Evolutionary conservation across 495 filamentous ascomycete species (phyloP).

Genomic region (Aspergillus funiculosus): DNA sequence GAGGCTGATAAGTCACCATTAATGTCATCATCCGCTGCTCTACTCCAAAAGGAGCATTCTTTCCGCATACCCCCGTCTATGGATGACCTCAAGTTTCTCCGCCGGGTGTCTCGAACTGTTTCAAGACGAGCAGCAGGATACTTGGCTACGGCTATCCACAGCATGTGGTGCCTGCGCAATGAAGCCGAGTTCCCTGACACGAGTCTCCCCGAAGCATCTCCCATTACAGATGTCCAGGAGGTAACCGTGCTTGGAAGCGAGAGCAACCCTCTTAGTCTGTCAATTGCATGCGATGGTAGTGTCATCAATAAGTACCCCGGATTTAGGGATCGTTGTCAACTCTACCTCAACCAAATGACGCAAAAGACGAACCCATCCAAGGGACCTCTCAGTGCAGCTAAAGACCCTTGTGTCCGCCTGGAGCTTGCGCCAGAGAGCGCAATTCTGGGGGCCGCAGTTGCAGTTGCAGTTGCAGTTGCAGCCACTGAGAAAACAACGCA

Average conservation of each 20-base stretch:
- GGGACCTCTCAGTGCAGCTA: slow-evolving; percentile 15
- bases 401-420: slow-evolving; percentile 32
- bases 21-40: slow-evolving; percentile 39
- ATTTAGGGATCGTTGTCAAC: slow-evolving; percentile 48
- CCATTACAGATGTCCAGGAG: slow-evolving; percentile 33
- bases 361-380: slow-evolving; percentile 20
- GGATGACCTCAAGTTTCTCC: slow-evolving; percentile 53
- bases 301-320: slow-evolving; percentile 57
- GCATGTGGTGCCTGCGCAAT: slow-evolving; percentile 54
- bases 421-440: slow-evolving; percentile 49
- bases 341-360: slow-evolving; percentile 43
- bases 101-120: slow-evolving; percentile 47
- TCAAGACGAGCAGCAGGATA: slow-evolving; percentile 57
- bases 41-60: slow-evolving; percentile 49
- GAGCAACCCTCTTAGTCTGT: slow-evolving; percentile 27
- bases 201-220: slow-evolving; percentile 18
- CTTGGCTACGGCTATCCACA: slow-evolving; percentile 59
- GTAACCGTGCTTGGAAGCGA: slow-evolving; percentile 40
- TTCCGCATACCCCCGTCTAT: slow-evolving; percentile 39
- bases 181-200: slow-evolving; percentile 37
- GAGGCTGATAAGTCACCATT: slow-evolving; percentile 45
- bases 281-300: slow-evolving; percentile 54
- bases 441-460: slow-evolving; percentile 53
- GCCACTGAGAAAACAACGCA: slow-evolving; percentile 25
- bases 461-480: slow-evolving; percentile 48